phyloP scores from a whole-genome alignment of 2,329 filamentous ascomycete species.

The Phialophora verrucosa region DNA sequence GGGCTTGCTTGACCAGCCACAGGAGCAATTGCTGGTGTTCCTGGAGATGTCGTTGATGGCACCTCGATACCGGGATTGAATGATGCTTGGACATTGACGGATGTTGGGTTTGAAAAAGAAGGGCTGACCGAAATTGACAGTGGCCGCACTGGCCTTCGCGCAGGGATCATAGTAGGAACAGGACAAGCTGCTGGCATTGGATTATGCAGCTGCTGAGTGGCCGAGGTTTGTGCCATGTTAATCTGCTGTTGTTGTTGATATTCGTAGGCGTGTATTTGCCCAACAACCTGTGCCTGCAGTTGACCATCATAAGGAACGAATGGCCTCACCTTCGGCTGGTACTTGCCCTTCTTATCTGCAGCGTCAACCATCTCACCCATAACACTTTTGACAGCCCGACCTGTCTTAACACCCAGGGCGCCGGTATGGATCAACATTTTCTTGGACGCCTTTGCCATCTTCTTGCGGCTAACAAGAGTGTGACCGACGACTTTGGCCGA shows the following conservation, averaged over 20 bases:
- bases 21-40: background rate
- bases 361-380: conserved; percentile 24
- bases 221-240: background rate
- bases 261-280: background rate
- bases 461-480: conserved; percentile 19
- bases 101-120: background rate
- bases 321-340: conserved; percentile 9
- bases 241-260: conserved; percentile 7
- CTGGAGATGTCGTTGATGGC: background rate
- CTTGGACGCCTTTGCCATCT: conserved; percentile 20
- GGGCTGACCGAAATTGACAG: background rate
- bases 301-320: conserved; percentile 4
- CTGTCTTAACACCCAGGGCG: conserved; percentile 19
- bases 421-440: conserved; percentile 19
- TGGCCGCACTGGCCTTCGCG: background rate
- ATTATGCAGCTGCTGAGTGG: background rate
- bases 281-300: background rate
- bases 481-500: conserved; percentile 21
- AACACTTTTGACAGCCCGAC: conserved; percentile 13
- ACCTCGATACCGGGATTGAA: background rate
- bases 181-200: background rate
- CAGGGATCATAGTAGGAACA: background rate
- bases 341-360: conserved; percentile 23
- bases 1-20: background rate
- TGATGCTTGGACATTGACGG: conserved; percentile 1